Evolutionary conservation across 352 stramenopile species (phyloP).

Genomic region (Globisporangium cystogenes): DNA sequence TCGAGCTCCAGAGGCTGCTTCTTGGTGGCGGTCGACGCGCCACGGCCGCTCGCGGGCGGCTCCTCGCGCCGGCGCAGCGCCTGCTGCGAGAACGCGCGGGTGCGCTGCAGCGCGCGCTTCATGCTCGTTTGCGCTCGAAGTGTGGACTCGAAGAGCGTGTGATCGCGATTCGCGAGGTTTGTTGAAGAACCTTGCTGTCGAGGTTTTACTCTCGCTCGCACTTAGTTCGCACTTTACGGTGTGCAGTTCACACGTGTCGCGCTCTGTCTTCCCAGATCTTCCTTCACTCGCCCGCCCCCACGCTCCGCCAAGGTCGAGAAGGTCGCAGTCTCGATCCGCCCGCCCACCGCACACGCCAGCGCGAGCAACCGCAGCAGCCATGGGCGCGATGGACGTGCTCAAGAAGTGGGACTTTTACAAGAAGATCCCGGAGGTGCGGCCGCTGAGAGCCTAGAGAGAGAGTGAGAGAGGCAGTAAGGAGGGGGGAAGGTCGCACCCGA

Average conservation of each 20-base stretch:
- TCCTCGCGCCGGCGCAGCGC: constrained; percentile 38
- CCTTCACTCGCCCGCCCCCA: no score
- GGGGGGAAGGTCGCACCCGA: neutral
- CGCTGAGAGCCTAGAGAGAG: neutral
- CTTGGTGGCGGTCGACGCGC: constrained; percentile 12
- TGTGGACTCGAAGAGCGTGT: no score
- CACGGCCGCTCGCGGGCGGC: constrained; percentile 20
- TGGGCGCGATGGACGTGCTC: constrained; percentile 84
- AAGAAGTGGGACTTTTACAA: constrained; percentile 93
- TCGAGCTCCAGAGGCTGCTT: constrained; percentile 39
- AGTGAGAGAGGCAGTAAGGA: neutral
- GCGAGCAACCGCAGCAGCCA: constrained; percentile 18
- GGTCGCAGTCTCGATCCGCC: neutral
- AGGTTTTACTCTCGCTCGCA: no score
- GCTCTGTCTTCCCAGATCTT: no score
- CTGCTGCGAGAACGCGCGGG: constrained; percentile 56
- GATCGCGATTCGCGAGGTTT: no score
- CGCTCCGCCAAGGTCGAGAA: no score
- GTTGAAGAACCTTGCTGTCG: no score
- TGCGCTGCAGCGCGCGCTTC: constrained; percentile 25
- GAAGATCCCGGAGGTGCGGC: constrained; percentile 83
- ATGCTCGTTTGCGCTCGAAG: constrained; percentile 6
- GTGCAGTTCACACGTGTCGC: no score
- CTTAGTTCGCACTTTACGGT: no score
- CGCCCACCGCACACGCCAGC: no score